Conservation (phyloP, 148 eudicot genomes). For the Limonium bicolor region DNA sequence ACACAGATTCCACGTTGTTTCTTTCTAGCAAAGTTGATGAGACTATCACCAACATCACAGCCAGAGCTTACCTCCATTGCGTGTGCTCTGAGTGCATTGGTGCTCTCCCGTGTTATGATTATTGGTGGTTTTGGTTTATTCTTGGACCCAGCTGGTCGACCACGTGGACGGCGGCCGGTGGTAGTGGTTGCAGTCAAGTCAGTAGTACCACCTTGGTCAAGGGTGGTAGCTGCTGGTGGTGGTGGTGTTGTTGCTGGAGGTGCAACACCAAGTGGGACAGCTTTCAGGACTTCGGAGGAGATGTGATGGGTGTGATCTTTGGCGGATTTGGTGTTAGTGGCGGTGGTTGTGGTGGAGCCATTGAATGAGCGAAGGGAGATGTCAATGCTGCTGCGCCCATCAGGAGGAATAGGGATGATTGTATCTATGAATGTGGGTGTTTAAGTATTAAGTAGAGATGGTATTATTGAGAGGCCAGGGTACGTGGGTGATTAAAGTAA, state of each 20-base stretch:
- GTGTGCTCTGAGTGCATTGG: conserved; percentile 50
- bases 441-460: conserved; percentile 7
- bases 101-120: conserved; percentile 58
- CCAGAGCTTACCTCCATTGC: conserved; percentile 72
- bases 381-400: conserved; percentile 4
- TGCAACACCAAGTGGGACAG: conserved; percentile 4
- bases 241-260: neutral
- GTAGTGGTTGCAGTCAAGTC: conserved; percentile 1
- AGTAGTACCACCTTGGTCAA: conserved; percentile 9
- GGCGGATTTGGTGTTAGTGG: too few relatives aligned
- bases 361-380: too few relatives aligned
- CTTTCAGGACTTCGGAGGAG: conserved; percentile 8
- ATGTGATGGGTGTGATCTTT: too few relatives aligned
- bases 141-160: conserved; percentile 72
- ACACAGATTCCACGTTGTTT: conserved; percentile 55
- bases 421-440: conserved; percentile 6
- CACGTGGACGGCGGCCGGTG: conserved; percentile 45
- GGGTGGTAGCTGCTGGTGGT: neutral
- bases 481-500: conserved; percentile 9
- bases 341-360: too few relatives aligned
- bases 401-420: conserved; percentile 3
- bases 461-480: too few relatives aligned
- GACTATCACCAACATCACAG: conserved; percentile 47
- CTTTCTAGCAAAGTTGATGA: conserved; percentile 38
- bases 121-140: conserved; percentile 79